Conservation (phyloP, 2,329 filamentous ascomycete genomes). For the Amylocarpus encephaloides region DNA sequence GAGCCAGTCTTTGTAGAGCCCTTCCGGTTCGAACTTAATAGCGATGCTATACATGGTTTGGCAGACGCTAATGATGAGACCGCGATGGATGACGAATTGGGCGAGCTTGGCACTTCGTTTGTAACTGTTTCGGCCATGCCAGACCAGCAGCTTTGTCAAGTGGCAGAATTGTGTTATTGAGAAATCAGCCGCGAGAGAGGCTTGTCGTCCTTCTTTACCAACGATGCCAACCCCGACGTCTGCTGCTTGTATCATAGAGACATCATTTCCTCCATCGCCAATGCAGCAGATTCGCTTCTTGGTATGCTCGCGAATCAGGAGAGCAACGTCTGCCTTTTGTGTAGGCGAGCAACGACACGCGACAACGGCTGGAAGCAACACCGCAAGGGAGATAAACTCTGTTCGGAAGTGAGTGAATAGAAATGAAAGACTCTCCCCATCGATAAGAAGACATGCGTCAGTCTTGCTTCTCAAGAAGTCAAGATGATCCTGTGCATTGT, state of each 20-base stretch:
- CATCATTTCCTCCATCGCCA: conserved; percentile 95
- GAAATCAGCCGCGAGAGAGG: conserved; percentile 91
- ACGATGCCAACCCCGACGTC: conserved; percentile 98
- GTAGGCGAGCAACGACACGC: conserved; percentile 95
- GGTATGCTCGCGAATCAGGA: conserved; percentile 82
- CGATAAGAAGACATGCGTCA: conserved; percentile 82
- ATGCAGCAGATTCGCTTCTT: conserved; percentile 97
- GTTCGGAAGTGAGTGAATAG: conserved; percentile 76
- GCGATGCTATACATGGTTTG: conserved; percentile 98
- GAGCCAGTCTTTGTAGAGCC: conserved; percentile 93
- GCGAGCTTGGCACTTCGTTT: conserved; percentile 92
- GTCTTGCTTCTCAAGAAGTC: conserved; percentile 84
- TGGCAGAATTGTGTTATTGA: conserved; percentile 94
- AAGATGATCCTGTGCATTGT: conserved; percentile 79
- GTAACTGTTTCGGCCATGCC: conserved; percentile 97
- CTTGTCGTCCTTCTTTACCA: conserved; percentile 93
- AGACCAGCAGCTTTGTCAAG: conserved; percentile 92
- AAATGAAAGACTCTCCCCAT: conserved; percentile 81
- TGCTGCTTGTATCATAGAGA: conserved; percentile 97
- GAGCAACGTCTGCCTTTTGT: conserved; percentile 91
- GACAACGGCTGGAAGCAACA: conserved; percentile 83
- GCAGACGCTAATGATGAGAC: conserved; percentile 88
- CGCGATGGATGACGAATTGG: conserved; percentile 97
- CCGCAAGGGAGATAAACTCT: conserved; percentile 83
- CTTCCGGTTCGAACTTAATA: conserved; percentile 85